These are phyloP conservation scores for Claviceps africana DNA, from an alignment of 2,329 filamentous ascomycete genomes.

Conservation along the genomic window DNA sequence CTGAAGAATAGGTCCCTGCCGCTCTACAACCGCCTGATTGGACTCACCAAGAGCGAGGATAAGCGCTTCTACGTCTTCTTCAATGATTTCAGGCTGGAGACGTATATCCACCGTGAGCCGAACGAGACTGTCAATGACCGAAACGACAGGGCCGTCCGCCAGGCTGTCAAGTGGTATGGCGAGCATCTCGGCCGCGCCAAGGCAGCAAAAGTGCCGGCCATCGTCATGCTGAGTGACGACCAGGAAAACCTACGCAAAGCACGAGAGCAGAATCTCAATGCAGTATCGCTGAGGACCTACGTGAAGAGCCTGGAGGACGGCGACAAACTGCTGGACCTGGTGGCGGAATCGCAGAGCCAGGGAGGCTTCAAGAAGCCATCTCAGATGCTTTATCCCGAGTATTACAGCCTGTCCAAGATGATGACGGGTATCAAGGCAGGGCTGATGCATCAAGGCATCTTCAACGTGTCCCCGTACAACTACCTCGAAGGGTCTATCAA, in stretches of 20 bases:
- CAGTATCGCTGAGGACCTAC: constrained; percentile 58
- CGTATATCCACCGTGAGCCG: constrained; percentile 58
- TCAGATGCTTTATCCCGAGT: constrained; percentile 75
- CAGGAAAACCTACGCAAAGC: constrained; percentile 75
- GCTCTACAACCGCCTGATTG: constrained; percentile 84
- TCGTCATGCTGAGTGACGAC: constrained; percentile 93
- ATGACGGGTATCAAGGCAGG: constrained; percentile 86
- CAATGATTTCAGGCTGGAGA: constrained; percentile 93
- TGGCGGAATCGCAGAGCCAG: constrained; percentile 62
- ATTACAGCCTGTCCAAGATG: constrained; percentile 79
- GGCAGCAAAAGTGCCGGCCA: constrained; percentile 49
- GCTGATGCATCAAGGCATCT: constrained; percentile 82
- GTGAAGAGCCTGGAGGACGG: constrained; percentile 73
- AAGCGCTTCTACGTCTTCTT: constrained; percentile 99
- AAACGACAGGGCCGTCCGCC: constrained; percentile 83
- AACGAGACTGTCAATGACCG: constrained; percentile 91
- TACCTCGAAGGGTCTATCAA: constrained; percentile 89
- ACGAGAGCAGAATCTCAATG: constrained; percentile 57
- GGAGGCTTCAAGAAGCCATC: constrained; percentile 47
- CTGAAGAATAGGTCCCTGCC: constrained; percentile 86
- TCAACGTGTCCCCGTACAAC: constrained; percentile 95
- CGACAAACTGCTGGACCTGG: constrained; percentile 82
- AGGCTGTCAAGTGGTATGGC: constrained; percentile 79
- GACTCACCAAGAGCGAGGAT: constrained; percentile 84
- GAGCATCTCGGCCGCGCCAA: constrained; percentile 60